Base-by-base conservation (phyloP, 345 rosid species). In the Erodium maritimum region DNA sequence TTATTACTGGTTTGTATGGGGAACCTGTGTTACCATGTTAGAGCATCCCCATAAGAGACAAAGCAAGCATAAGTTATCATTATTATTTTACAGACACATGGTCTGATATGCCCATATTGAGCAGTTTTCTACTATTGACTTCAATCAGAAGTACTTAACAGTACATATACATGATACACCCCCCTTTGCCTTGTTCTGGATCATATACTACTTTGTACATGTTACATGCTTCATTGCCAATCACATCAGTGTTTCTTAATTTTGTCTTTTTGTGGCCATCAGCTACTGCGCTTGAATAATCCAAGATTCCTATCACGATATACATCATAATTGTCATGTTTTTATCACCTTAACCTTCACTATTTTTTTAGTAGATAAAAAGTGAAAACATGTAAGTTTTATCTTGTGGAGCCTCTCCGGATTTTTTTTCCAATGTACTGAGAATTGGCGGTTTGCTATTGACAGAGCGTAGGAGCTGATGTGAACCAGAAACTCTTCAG, bases 401-500 rank as follows among this genome's bases (percentile, higher is more conserved):
- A 42, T 19, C 13, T 57, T 52, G 24, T 56, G 14, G 18, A 62
- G 60, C 68, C 65, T 55, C 61, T 65, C 65, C 19, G 61, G 54
- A 12, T 18, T 16, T 10, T 50, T 8, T 19, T 51, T 60, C 29
- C 51, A 0, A 60, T 42, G 59, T 52, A 62, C 75, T 75, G 59
- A 23, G 42, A 7, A 34, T 67, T 61, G 60, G 48, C 9, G 22
- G 33, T 65, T 68, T 63, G 52, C 58, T 33, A 67, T 57, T 75
- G 61, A 64, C 90, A 93, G 97, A 80, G 82, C 67, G 50, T 71
- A 56, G 97, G 99, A 63, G 97, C 97, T 61, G 95, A 93, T 63
- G 95, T 89, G 62, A 93, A 89, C 78, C 95, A 82, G 85, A 86
- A 82, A 74, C 86, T 89, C 22, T 87, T 93, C 72, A 80, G 84